Evolutionary conservation across 2,329 filamentous ascomycete species (phyloP), one percentile per base, ranked within the genome.

Genomic region (Neoascochyta sp.): DNA sequence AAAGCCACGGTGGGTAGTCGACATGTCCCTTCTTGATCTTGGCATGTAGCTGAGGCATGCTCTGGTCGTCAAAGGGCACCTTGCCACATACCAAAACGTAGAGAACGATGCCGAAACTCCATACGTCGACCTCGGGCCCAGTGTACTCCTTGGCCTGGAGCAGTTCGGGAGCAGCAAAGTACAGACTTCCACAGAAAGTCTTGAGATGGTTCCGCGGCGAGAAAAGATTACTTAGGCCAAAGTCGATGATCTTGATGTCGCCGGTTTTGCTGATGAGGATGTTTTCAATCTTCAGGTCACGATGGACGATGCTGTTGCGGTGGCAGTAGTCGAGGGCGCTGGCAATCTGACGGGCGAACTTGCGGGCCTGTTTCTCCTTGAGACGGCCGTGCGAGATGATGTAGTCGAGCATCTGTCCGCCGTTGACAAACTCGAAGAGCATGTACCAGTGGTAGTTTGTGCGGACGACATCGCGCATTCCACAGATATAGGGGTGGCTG

Each of bases 401-500:
- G 66, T 96, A 98, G 69, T 98, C 92, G 40, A 98, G 80, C 92
- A 98, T 96, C 67, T 98, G 92, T 11, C 92, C 92, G 26, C 92
- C 92, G 58, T 98, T 95, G 64, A 98, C 92, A 63, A 92, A 95
- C 68, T 98, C 92, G 58, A 95, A 98, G 29, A 98, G 80, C 92
- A 98, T 98, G 66, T 98, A 98, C 92, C 92, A 98, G 65, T 98
- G 92, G 62, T 95, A 92, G 55, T 92, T 90, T 28, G 92, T 96
- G 35, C 89, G 83, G 34, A 96, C 84, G 15, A 95, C 88, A 66
- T 98, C 92, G 45, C 88, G 81, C 75, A 98, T 85, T 36, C 86
- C 88, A 62, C 92, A 96, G 36, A 98, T 93, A 58, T 95, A 93
- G 9, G 90, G 92, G 55, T 96, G 92, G 56, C 88, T 87, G 34